Conservation (phyloP, 352 stramenopile species). For the Peronospora farinosa region DNA sequence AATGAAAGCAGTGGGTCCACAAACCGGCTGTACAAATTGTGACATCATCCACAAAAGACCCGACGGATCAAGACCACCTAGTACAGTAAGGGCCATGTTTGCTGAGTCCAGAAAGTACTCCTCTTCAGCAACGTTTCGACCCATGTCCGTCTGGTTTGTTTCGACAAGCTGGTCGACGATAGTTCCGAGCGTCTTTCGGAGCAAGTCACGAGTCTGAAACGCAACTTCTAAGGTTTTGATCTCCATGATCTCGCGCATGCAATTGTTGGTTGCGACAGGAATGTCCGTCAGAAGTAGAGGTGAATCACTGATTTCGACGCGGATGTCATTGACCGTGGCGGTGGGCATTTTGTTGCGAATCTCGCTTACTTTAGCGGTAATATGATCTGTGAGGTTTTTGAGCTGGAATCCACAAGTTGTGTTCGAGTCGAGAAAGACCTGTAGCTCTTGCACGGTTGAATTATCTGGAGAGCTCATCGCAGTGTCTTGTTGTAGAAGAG, state of each 20-base stretch:
- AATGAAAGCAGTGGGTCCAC: slow-evolving; percentile 23
- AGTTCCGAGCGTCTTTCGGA: slow-evolving; percentile 23
- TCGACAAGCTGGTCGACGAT: slow-evolving; percentile 29
- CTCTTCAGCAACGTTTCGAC: slow-evolving; percentile 9
- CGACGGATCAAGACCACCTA: slow-evolving; percentile 37
- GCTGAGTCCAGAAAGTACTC: slow-evolving; percentile 30
- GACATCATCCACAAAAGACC: slow-evolving; percentile 33
- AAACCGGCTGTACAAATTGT: slow-evolving; percentile 37
- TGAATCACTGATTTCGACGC: slow-evolving; percentile 22
- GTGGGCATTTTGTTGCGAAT: slow-evolving; percentile 16
- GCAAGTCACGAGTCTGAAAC: slow-evolving; percentile 27
- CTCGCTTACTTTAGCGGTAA: slow-evolving; percentile 13
- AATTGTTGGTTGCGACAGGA: slow-evolving; percentile 29
- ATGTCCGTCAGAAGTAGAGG: slow-evolving; percentile 23
- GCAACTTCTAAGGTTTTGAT: slow-evolving; percentile 18
- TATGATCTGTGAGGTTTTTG: slow-evolving; percentile 28
- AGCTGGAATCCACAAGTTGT: slow-evolving; percentile 28
- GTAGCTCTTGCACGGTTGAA: slow-evolving; percentile 19
- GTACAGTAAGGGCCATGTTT: slow-evolving; percentile 27
- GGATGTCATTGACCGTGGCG: slow-evolving; percentile 20
- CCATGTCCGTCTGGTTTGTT: slow-evolving; percentile 15
- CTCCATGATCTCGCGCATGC: slow-evolving; percentile 21
- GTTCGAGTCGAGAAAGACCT: slow-evolving; percentile 28
- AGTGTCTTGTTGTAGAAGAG: slow-evolving; percentile 16
- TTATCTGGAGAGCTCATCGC: slow-evolving; percentile 12